These are phyloP conservation scores for Ascoidea rubescens DNA, from an alignment of 805 yeast genomes.

Conservation along the genomic window DNA sequence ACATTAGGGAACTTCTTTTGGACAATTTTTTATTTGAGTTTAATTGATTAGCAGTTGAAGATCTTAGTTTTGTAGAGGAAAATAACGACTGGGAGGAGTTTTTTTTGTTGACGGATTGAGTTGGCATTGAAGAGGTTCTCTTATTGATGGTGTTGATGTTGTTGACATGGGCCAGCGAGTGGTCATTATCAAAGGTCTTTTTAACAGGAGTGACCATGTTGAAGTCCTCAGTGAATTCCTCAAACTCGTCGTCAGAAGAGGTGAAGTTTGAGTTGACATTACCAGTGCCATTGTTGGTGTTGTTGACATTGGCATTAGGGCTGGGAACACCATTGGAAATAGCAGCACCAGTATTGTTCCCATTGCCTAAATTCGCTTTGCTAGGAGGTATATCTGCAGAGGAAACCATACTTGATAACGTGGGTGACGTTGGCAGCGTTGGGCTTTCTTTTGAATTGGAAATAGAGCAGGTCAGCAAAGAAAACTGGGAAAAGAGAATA, in stretches of 20 bases:
- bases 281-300: background rate
- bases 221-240: slow-evolving; percentile 6
- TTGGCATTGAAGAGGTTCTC: background rate
- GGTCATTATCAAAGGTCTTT: no score
- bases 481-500: no score
- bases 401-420: no score
- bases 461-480: no score
- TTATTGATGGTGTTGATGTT: background rate
- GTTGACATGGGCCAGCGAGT: background rate
- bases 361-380: no score
- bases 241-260: slow-evolving; percentile 8
- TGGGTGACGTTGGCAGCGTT: no score
- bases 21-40: background rate
- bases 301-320: no score
- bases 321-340: no score
- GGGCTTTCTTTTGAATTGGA: no score
- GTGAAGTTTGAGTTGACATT: no score
- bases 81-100: background rate
- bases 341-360: no score
- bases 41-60: background rate
- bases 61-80: background rate
- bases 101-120: background rate
- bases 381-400: no score
- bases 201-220: background rate
- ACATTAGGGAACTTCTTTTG: slow-evolving; percentile 4